Base-by-base conservation (phyloP, 2,329 filamentous ascomycete genomes). In the Apiospora aurea region DNA sequence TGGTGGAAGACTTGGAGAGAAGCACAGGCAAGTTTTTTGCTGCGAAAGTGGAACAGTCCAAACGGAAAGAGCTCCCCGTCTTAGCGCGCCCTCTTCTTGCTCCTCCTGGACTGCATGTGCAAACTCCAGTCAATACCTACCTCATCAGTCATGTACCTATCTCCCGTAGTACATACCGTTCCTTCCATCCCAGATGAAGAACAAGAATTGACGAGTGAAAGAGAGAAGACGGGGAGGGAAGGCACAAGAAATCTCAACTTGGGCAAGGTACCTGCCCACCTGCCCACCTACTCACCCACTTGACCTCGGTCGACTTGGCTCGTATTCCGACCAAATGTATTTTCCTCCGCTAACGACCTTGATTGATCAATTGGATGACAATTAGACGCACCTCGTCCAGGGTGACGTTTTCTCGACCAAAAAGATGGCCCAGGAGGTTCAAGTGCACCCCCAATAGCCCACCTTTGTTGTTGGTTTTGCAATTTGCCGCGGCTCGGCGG, bases 41-140 rank as follows among this genome's bases (percentile, higher is more conserved):
- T 41, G 21, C 34, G 18, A n/a, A 64, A 41, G 57, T 64, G 57
- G 57, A 43, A 43, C 41, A 43, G 13, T 13, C 41, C 8, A 11
- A n/a, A 64, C 57, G 57, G 57, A 64, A 64, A 57, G 49, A 53
- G 57, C 34, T 64, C 57, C 57, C 57, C 34, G 57, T 13, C 26
- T 34, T 41, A 64, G 29, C 57, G 57, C 34, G 53, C 14, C 53
- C 26, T 61, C 29, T 41, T 41, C 57, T 29, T 64, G 49, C n/a
- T 41, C 53, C 16, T 34, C 44, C 44, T 16, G 44, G 7, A 46
- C 53, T 18, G 53, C n/a, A n/a, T n/a, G n/a, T n/a, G n/a, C 34
- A 5, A 38, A 38, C 29, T 38, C 34, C 34, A 61, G 29, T 61
- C 29, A 38, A 21, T 61, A 61, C 5, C 3, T 34, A 34, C 34